Percentiles rank a stretch among this genome's conserved stretches.
Conservation (phyloP, 2,329 filamentous ascomycete genomes). For the Ascochyta lentis region DNA sequence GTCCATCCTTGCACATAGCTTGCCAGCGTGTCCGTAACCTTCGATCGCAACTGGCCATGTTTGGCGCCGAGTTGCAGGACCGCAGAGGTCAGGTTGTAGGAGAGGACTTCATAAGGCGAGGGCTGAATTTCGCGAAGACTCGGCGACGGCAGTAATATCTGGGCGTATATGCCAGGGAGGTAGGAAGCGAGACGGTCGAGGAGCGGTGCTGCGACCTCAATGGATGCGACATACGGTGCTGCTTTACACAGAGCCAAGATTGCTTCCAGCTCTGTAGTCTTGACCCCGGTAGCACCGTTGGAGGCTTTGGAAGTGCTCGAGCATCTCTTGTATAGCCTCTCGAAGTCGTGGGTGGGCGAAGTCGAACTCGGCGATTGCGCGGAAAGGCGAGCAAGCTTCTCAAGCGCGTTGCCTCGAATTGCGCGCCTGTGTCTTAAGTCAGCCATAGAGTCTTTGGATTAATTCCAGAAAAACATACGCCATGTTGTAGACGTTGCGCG, state of each 20-base stretch:
- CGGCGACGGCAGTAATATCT: conserved; percentile 79
- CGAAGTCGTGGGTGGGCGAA: conserved; percentile 47
- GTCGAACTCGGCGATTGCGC: conserved; percentile 44
- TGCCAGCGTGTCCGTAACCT: conserved; percentile 70
- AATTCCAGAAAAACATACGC: neutral
- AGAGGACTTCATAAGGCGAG: conserved; percentile 85
- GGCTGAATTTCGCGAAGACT: conserved; percentile 83
- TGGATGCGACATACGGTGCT: conserved; percentile 74
- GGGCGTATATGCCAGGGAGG: conserved; percentile 81
- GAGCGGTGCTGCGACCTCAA: conserved; percentile 77
- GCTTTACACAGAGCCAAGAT: conserved; percentile 91
- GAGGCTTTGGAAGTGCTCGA: conserved; percentile 24
- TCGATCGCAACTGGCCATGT: conserved; percentile 71
- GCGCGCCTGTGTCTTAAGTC: conserved; percentile 32
- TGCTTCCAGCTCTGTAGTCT: conserved; percentile 88
- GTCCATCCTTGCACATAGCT: conserved; percentile 76
- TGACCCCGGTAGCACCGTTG: conserved; percentile 51
- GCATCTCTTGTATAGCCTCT: conserved; percentile 52
- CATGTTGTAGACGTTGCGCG: conserved; percentile 10
- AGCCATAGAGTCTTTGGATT: neutral
- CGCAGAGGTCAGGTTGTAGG: conserved; percentile 78
- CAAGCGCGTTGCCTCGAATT: conserved; percentile 57
- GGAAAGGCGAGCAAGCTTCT: conserved; percentile 58
- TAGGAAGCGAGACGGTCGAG: conserved; percentile 82
- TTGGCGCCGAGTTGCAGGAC: conserved; percentile 80